phyloP scores from a whole-genome alignment of 2,329 filamentous ascomycete genomes.

The Leptodontidium sp. region DNA sequence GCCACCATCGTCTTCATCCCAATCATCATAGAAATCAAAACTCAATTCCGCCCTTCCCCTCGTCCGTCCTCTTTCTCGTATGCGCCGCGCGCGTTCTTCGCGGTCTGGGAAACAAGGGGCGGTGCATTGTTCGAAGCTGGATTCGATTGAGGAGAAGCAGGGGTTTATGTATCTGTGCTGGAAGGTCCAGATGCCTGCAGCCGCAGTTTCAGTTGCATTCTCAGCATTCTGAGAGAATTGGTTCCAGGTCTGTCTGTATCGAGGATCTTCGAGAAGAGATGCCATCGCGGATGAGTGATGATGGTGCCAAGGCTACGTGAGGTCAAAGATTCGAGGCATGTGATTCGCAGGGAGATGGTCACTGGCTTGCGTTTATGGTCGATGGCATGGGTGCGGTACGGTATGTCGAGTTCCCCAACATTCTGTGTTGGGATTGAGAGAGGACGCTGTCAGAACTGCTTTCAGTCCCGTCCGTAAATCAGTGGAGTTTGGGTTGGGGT shows the following conservation, averaged over 20 bases:
- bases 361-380: neutral
- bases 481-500: neutral
- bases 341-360: neutral
- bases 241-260: slow-evolving; percentile 92
- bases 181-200: slow-evolving; percentile 88
- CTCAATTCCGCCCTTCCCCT: slow-evolving; percentile 77
- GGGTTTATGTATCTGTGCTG: slow-evolving; percentile 86
- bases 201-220: slow-evolving; percentile 88
- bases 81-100: slow-evolving; percentile 76
- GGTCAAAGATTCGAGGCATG: slow-evolving; percentile 20
- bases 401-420: slow-evolving; percentile 1
- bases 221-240: slow-evolving; percentile 92
- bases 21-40: slow-evolving; percentile 98
- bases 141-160: slow-evolving; percentile 73
- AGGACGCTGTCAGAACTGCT: slow-evolving; percentile 5
- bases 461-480: neutral
- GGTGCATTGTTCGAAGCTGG: slow-evolving; percentile 76
- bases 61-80: slow-evolving; percentile 67
- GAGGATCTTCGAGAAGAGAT: slow-evolving; percentile 75
- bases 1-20: slow-evolving; percentile 68
- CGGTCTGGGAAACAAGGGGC: slow-evolving; percentile 74
- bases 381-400: neutral
- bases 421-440: slow-evolving; percentile 14
- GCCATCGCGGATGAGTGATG: slow-evolving; percentile 42
- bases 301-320: slow-evolving; percentile 15